phyloP scores from a whole-genome alignment of 2,329 filamentous ascomycete genomes.

The Chaetothyriales sp. region DNA sequence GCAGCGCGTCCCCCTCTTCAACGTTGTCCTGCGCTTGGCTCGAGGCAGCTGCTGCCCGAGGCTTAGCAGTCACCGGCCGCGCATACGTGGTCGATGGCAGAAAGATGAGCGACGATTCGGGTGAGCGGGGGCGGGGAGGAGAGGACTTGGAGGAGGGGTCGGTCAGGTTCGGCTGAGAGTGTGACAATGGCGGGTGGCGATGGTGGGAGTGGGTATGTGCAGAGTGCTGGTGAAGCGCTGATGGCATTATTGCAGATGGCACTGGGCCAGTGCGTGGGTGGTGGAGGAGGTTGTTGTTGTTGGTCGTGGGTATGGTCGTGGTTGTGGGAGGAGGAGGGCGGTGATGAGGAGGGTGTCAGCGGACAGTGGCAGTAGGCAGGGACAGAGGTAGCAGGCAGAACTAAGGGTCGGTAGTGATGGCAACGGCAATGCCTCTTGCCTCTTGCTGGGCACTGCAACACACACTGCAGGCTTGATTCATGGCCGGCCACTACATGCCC shows the following conservation, averaged over 20 bases:
- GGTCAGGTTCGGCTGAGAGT: slow-evolving; percentile 13
- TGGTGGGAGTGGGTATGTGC: too few relatives aligned
- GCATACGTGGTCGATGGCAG: slow-evolving; percentile 16
- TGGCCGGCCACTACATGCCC: neutral
- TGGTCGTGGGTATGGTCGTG: neutral
- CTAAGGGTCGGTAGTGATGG: neutral
- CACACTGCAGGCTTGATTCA: neutral
- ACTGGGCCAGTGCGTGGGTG: too few relatives aligned
- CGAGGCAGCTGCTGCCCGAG: neutral
- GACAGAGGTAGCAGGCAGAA: neutral
- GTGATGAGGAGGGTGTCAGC: too few relatives aligned
- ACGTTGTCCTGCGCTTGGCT: neutral
- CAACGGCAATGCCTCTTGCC: neutral
- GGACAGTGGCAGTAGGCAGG: neutral
- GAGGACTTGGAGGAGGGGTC: slow-evolving; percentile 9
- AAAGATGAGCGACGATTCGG: slow-evolving; percentile 10
- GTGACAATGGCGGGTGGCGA: neutral
- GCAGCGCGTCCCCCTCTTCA: neutral
- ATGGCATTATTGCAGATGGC: slow-evolving; percentile 10
- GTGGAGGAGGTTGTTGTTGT: too few relatives aligned
- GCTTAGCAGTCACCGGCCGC: slow-evolving; percentile 13
- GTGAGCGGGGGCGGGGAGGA: slow-evolving; percentile 4
- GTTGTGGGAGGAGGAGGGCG: too few relatives aligned
- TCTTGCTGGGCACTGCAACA: neutral
- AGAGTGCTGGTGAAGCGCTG: slow-evolving; percentile 4